Evolutionary conservation across 2,329 filamentous ascomycete species (phyloP).

Genomic region (Phialophora macrospora): DNA sequence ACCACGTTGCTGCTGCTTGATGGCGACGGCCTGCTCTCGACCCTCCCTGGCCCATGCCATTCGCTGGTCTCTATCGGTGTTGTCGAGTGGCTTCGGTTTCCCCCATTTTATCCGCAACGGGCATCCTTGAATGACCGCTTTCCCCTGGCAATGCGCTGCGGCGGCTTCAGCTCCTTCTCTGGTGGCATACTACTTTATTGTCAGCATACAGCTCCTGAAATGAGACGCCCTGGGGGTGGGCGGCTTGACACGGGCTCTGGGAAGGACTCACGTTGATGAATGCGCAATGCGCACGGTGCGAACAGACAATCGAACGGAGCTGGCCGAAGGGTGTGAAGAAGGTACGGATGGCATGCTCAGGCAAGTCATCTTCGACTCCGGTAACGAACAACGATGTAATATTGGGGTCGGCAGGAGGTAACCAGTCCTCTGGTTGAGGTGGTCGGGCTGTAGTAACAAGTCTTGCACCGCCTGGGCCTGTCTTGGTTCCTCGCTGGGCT

Average conservation of each 20-base stretch:
- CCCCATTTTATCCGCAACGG: conserved; percentile 91
- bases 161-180: conserved; percentile 84
- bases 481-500: conserved; percentile 49
- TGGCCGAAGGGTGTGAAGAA: conserved; percentile 90
- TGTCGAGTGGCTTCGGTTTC: conserved; percentile 87
- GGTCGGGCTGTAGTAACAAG: conserved; percentile 76
- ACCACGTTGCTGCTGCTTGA: conserved; percentile 47
- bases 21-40: conserved; percentile 61
- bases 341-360: conserved; percentile 86
- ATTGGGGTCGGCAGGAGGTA: conserved; percentile 79
- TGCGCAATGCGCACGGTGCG: conserved; percentile 94
- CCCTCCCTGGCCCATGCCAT: conserved; percentile 81
- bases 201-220: background rate
- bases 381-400: conserved; percentile 95
- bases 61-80: conserved; percentile 84
- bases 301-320: conserved; percentile 90
- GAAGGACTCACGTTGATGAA: conserved; percentile 72
- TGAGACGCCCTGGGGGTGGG: background rate
- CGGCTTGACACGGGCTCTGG: background rate
- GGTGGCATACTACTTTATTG: conserved; percentile 66
- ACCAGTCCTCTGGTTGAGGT: conserved; percentile 81
- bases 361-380: conserved; percentile 92
- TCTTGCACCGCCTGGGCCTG: conserved; percentile 57
- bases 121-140: conserved; percentile 86
- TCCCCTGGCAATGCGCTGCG: conserved; percentile 81